Conservation (phyloP, 1,139 yeast species). For the Zygoascus meyerae region DNA sequence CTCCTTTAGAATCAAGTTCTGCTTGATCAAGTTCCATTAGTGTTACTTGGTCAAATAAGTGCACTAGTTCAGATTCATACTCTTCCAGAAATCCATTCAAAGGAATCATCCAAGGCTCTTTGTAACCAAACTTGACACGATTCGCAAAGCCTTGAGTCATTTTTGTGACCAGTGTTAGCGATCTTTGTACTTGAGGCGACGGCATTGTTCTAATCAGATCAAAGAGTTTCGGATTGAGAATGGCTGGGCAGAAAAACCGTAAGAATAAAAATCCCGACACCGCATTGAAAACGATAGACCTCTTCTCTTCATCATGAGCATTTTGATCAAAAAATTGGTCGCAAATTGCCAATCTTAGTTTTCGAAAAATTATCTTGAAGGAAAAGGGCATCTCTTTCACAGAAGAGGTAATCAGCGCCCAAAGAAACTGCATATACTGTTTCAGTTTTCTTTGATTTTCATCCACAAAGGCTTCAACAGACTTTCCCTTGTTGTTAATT, state of each 20-base stretch:
- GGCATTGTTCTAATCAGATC: conserved; percentile 67
- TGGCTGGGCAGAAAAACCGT: conserved; percentile 86
- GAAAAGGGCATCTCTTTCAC: conserved; percentile 72
- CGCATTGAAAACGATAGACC: conserved; percentile 41
- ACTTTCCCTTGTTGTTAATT: conserved; percentile 19
- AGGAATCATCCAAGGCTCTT: conserved; percentile 72
- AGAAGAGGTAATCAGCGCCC: conserved; percentile 65
- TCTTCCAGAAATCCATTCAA: conserved; percentile 63
- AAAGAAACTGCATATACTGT: conserved; percentile 55
- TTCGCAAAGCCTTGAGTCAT: conserved; percentile 75
- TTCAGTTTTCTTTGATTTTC: conserved; percentile 50
- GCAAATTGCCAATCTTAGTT: conserved; percentile 22
- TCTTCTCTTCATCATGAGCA: conserved; percentile 15
- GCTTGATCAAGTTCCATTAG: conserved; percentile 14
- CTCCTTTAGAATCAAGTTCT: conserved; percentile 45
- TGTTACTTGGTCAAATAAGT: conserved; percentile 69
- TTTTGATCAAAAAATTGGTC: conserved; percentile 11
- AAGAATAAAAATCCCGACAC: conserved; percentile 78
- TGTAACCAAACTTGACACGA: conserved; percentile 64
- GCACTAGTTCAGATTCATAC: conserved; percentile 53
- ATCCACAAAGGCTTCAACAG: conserved; percentile 36
- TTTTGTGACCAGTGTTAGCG: conserved; percentile 79
- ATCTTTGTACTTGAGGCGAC: conserved; percentile 63
- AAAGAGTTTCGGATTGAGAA: conserved; percentile 80
- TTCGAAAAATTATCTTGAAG: conserved; percentile 44